Evolutionary conservation across 306 rosid species (phyloP).

Genomic region (Corylus heterophylla): DNA sequence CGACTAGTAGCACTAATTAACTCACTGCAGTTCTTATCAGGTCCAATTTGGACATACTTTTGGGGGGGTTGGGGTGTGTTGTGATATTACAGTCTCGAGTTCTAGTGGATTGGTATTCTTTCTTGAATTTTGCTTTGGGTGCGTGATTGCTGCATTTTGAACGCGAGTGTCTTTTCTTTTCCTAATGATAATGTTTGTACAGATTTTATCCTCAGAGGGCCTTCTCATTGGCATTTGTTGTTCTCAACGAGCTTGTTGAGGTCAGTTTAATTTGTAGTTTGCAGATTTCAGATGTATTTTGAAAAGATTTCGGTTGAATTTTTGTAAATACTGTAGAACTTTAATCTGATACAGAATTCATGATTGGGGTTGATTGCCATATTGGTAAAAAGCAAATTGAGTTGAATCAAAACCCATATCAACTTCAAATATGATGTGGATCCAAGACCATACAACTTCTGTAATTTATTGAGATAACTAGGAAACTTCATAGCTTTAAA

Average conservation of each 20-base stretch:
- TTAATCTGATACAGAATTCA: not conserved
- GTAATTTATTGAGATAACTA: not conserved
- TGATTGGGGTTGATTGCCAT: not conserved
- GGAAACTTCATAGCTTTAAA: conserved; percentile 8
- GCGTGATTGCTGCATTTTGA: not conserved
- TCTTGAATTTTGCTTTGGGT: not conserved
- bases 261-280: conserved; percentile 44
- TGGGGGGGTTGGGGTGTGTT: not conserved
- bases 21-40: not conserved
- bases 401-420: not conserved
- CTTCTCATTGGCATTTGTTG: conserved; percentile 66
- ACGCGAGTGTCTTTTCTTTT: not conserved
- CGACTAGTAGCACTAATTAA: not conserved
- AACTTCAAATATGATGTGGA: not conserved
- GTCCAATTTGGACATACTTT: not conserved
- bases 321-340: conserved; percentile 12
- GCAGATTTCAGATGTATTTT: conserved; percentile 16
- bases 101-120: not conserved
- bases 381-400: not conserved
- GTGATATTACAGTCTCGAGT: not conserved
- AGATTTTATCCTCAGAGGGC: conserved; percentile 81
- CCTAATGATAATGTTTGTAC: conserved; percentile 29
- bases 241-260: conserved; percentile 87
- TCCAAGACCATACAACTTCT: not conserved
- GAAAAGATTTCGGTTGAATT: conserved; percentile 20